These are phyloP conservation scores for Talaromyces sp. DNA, from an alignment of 2,329 filamentous ascomycete species.

Conservation along the genomic window DNA sequence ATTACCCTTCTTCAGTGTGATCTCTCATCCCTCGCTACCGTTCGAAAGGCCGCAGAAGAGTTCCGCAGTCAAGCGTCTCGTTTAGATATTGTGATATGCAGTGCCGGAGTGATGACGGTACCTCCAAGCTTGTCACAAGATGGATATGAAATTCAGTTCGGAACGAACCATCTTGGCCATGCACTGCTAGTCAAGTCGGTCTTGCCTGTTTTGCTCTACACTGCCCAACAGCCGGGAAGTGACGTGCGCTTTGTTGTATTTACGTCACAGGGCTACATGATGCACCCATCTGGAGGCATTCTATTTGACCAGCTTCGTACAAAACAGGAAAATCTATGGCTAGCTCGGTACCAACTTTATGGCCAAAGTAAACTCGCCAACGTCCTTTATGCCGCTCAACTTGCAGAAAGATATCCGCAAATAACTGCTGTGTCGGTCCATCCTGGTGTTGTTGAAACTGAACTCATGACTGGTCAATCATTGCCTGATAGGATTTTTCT, in stretches of 20 bases:
- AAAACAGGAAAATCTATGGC: background rate
- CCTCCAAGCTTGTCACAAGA: constrained; percentile 32
- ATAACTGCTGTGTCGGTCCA: constrained; percentile 45
- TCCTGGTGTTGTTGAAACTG: constrained; percentile 42
- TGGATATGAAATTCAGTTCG: constrained; percentile 41
- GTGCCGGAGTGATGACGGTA: constrained; percentile 43
- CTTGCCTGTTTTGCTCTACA: constrained; percentile 34
- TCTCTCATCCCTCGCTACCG: constrained; percentile 45
- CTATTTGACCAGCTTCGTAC: constrained; percentile 17
- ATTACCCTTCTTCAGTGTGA: constrained; percentile 47
- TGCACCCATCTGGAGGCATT: background rate
- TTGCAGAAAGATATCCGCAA: constrained; percentile 39
- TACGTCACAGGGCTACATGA: constrained; percentile 25
- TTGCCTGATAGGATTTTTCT: constrained; percentile 10
- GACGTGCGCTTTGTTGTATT: constrained; percentile 35
- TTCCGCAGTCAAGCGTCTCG: constrained; percentile 38
- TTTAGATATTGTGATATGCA: constrained; percentile 41
- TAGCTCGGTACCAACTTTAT: constrained; percentile 31
- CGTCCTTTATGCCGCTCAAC: constrained; percentile 41
- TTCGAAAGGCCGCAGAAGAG: constrained; percentile 37
- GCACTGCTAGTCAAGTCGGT: constrained; percentile 40
- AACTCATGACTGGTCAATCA: constrained; percentile 25
- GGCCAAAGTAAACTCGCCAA: constrained; percentile 48
- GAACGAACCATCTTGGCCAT: constrained; percentile 45
- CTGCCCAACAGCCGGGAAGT: constrained; percentile 9